Conservation (phyloP, 2,329 filamentous ascomycete species). For the Endocalyx cinctus region DNA sequence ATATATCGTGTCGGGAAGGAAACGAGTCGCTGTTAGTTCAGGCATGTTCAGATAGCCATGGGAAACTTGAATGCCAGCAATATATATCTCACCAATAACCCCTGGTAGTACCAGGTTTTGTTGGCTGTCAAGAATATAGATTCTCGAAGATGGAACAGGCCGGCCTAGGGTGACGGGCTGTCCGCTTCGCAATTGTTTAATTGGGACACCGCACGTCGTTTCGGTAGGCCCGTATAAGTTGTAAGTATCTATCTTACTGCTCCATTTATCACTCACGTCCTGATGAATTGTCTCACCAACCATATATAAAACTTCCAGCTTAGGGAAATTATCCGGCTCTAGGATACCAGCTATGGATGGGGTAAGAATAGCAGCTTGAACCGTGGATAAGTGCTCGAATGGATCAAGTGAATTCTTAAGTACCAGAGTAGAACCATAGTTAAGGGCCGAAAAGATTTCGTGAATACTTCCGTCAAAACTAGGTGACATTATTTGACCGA, state of each 20-base stretch:
- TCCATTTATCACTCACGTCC: slow-evolving; percentile 22
- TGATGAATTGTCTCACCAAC: slow-evolving; percentile 26
- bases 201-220: slow-evolving; percentile 32
- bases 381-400: slow-evolving; percentile 25
- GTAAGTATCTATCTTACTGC: too few species aligned
- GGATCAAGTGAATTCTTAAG: slow-evolving; percentile 19
- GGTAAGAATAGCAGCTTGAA: slow-evolving; percentile 31
- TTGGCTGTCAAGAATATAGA: slow-evolving; percentile 35
- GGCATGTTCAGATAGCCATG: slow-evolving; percentile 33
- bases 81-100: slow-evolving; percentile 35
- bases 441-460: slow-evolving; percentile 33
- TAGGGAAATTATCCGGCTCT: slow-evolving; percentile 26
- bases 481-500: slow-evolving; percentile 37
- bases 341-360: slow-evolving; percentile 32
- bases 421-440: slow-evolving; percentile 34
- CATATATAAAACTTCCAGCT: slow-evolving; percentile 15
- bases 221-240: slow-evolving; percentile 37
- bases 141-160: slow-evolving; percentile 28
- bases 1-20: too few species aligned
- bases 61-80: slow-evolving; percentile 39
- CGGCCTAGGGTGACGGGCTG: slow-evolving; percentile 31
- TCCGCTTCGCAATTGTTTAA: slow-evolving; percentile 20
- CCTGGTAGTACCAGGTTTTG: slow-evolving; percentile 25
- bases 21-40: too few species aligned
- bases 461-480: slow-evolving; percentile 41